Base-by-base conservation (phyloP, 768 basidiomycete species). In the Leccinum truebloodii region DNA sequence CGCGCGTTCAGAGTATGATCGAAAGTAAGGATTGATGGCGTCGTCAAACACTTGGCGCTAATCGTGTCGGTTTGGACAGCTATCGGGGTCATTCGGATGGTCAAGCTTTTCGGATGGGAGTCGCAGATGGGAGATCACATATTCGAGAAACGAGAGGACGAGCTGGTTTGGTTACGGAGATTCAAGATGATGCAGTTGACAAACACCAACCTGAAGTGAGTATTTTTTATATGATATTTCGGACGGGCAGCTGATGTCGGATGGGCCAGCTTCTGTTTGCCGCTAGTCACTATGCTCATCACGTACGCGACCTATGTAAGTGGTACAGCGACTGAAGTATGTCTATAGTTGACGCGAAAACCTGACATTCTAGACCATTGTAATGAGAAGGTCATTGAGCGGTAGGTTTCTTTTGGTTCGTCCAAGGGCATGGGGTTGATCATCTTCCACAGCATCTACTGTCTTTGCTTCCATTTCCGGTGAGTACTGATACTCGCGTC, bases 71-170 rank as follows among this genome's bases (percentile, higher is more conserved):
- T 28, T 28, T 24, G 50, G n/a, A 54, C 14, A 58, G 57, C 26
- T 8, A 39, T 58, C 13, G 50, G 50, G 34, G 51, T 54, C 18
- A 20, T 58, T 58, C 57, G 57, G 10, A 58, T 54, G 57, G 26
- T 58, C 3, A 58, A 58, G 10, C 57, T 58, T 20, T 54, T 58
- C 14, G 57, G 57, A 22, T 58, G 57, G 57, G 57, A 58, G 18
- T 39, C n/a, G 20, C 57, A 54, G 4, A 58, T 28, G n/a, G 35
- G 52, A 16, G 24, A 30, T 10, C 57, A 37, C 9, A 54, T 58
- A 10, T 58, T 54, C n/a, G 51, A 54, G 9, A 58, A 53, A 54
- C 50, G 57, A 13, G 57, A 58, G 53, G 50, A 54, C 7, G 57
- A 58, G 32, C 14, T 58, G 24, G 28, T 35, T 54, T 58, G 57